A percentile compares a stretch with the other conserved stretches of the same genome.
Conservation (phyloP, 208 protist genomes). For the Leishmania martiniquensis region DNA sequence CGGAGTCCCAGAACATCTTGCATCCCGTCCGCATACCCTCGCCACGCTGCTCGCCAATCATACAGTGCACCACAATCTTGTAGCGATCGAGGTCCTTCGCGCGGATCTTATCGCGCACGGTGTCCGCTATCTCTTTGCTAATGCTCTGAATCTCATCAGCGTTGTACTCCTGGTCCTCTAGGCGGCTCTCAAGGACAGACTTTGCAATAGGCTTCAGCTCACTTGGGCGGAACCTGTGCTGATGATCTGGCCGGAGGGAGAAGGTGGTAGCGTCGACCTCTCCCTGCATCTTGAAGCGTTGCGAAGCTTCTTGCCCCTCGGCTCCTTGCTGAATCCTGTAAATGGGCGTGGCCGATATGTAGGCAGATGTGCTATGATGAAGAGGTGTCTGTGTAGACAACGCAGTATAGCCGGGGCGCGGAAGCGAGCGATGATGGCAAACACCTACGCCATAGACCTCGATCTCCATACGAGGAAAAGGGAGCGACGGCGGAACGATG, state of each 20-base stretch:
- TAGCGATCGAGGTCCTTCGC: slow-evolving; percentile 90
- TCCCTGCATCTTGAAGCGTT: slow-evolving; percentile 44
- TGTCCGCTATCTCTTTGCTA: slow-evolving; percentile 94
- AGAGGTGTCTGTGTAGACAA: background rate
- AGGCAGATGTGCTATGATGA: background rate
- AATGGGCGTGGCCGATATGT: background rate
- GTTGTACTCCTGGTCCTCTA: slow-evolving; percentile 91
- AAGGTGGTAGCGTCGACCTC: slow-evolving; percentile 82
- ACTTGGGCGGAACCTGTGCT: slow-evolving; percentile 82
- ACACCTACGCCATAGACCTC: background rate
- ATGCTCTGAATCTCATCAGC: slow-evolving; percentile 91
- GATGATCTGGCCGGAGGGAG: slow-evolving; percentile 88
- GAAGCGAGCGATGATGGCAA: background rate
- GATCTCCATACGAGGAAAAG: no score
- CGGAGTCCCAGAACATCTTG: slow-evolving; percentile 96
- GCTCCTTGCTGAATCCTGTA: background rate
- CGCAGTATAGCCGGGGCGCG: background rate
- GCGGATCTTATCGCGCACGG: slow-evolving; percentile 84
- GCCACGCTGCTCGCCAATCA: slow-evolving; percentile 94
- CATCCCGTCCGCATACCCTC: slow-evolving; percentile 92
- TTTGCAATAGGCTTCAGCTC: slow-evolving; percentile 86
- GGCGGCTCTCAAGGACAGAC: slow-evolving; percentile 67
- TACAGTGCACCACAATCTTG: slow-evolving; percentile 94
- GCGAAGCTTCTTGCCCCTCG: background rate
- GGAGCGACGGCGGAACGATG: no score